Evolutionary conservation across 345 rosid genomes (phyloP).

Genomic region (thale cress (Arabidopsis thaliana)): TAIR10.1 NC_003075.7:8892501-8893000

Average conservation of each 20-base stretch:
- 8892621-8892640: slow-evolving; percentile 43
- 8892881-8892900: too few relatives aligned
- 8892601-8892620: slow-evolving; percentile 51
- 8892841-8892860: too few relatives aligned
- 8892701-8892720: neutral
- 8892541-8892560: neutral
- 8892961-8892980: neutral
- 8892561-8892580: neutral
- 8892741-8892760: neutral
- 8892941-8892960: neutral
- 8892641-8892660: slow-evolving; percentile 37
- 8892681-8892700: neutral
- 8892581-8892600: slow-evolving; percentile 19
- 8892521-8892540: neutral
- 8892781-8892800: neutral
- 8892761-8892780: neutral
- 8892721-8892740: slow-evolving; percentile 1
- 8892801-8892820: neutral
- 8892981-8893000: neutral
- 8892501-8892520: too few relatives aligned
- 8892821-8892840: too few relatives aligned
- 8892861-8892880: too few relatives aligned
- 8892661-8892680: slow-evolving; percentile 53
- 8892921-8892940: too few relatives aligned
- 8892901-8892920: too few relatives aligned